Evolutionary conservation across 257 asterid species (phyloP).

Genomic region (Solanum ahanhuiri): DNA sequence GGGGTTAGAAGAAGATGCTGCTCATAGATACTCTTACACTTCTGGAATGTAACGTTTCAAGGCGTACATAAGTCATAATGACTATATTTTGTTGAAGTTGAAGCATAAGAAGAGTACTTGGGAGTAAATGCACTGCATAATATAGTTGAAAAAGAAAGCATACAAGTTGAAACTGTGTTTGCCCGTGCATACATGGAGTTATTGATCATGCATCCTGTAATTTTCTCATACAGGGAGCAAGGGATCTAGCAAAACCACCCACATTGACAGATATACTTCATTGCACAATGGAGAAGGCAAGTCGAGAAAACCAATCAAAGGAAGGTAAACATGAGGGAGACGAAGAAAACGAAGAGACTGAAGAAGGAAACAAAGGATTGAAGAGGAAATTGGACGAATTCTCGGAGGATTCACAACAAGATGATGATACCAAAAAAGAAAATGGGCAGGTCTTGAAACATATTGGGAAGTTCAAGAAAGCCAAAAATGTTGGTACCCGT

Average conservation of each 20-base stretch:
- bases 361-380: slow-evolving; percentile 31
- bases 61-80: not conserved
- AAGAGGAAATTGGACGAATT: slow-evolving; percentile 66
- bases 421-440: slow-evolving; percentile 15
- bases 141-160: not conserved
- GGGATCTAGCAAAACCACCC: slow-evolving; percentile 61
- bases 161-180: not conserved
- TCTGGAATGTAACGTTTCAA: not conserved
- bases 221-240: slow-evolving; percentile 51
- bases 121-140: not conserved
- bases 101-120: not conserved
- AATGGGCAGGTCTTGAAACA: slow-evolving; percentile 22
- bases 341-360: slow-evolving; percentile 12
- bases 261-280: slow-evolving; percentile 54
- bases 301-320: slow-evolving; percentile 9
- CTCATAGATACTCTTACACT: not conserved
- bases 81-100: not conserved
- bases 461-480: slow-evolving; percentile 54
- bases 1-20: too few species aligned
- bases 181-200: not conserved
- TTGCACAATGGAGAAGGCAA: slow-evolving; percentile 40
- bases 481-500: slow-evolving; percentile 56
- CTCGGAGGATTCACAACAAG: slow-evolving; percentile 22
- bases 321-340: slow-evolving; percentile 13
- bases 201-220: not conserved